Evolutionary conservation across 2,329 filamentous ascomycete genomes (phyloP), one percentile per base, ranked within the genome.

Genomic region (Fusarium metavorans): DNA sequence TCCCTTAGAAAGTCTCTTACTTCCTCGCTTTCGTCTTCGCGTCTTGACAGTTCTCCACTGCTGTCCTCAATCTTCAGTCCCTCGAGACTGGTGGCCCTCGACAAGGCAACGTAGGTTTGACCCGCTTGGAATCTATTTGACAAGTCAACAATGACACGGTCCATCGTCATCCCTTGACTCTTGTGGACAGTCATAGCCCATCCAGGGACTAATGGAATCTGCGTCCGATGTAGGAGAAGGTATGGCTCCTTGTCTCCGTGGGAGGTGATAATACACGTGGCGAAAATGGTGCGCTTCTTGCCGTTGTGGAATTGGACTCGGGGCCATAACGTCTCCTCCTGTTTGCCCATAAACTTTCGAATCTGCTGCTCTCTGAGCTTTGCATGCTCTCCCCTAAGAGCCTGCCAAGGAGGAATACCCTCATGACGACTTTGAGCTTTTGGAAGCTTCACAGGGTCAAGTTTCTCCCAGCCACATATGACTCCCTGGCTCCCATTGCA

Each of bases 111-210:
- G 67, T 93, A 92, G 0, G 87, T 86, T 80, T 92, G 90, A 0
- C 90, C 89, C 30, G 86, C 82, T 66, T 88, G 88, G 74, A 92
- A 92, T 0, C 84, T 84, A 6, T 80, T 79, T 1, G 79, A 77
- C 6, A 92, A 77, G 76, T 92, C 81, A 2, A 92, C 88, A 2
- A 87, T 84, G 2, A 90, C 89, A 5, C 85, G 85, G 20, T 92
- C 87, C 6, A 93, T 81, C 2, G 90, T 92, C 84, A 92, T 88
- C 4, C 90, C 89, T 81, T 92, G 89, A 6, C 85, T 86, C 77
- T 91, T 92, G 78, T 93, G 91, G 2, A 92, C 87, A 0, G 87
- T 92, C 76, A 92, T 86, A 0, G 91, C 91, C 88, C 90, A 93
- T 0, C 87, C 91, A 0, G 89, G 83, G 1, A 86, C 81, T 0